Percentiles rank a stretch among this genome's conserved stretches.
These are phyloP conservation scores for Kwoniella sp. DNA, from an alignment of 768 basidiomycete genomes.

Conservation along the genomic window DNA sequence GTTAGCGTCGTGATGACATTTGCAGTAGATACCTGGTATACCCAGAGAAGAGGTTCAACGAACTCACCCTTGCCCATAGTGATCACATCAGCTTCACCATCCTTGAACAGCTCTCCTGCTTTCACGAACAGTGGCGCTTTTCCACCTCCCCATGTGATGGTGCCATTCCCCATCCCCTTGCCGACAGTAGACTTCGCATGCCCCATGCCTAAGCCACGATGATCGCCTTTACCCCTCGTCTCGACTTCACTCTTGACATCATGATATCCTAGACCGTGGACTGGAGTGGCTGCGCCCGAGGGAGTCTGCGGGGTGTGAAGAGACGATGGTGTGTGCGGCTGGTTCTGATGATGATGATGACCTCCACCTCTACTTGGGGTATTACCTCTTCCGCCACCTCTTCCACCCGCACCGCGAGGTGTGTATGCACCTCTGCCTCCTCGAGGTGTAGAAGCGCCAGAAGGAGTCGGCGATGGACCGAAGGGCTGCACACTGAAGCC, in stretches of 20 bases:
- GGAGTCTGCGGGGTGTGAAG: constrained; percentile 17
- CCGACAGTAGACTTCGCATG: constrained; percentile 21
- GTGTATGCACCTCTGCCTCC: constrained; percentile 16
- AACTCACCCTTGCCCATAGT: constrained; percentile 36
- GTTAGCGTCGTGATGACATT: too few species aligned
- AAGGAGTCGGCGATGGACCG: constrained; percentile 6
- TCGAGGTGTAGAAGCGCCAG: constrained; percentile 15
- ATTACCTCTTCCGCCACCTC: constrained; percentile 21
- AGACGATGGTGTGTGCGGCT: neutral
- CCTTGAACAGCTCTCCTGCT: constrained; percentile 54
- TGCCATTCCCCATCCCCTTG: constrained; percentile 29
- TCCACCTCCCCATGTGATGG: constrained; percentile 42
- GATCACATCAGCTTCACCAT: constrained; percentile 48
- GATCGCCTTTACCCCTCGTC: constrained; percentile 19
- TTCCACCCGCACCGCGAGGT: constrained; percentile 25
- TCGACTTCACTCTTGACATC: neutral
- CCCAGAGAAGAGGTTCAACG: too few species aligned
- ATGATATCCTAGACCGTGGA: constrained; percentile 40
- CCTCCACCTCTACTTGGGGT: constrained; percentile 5
- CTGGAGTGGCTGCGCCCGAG: constrained; percentile 41
- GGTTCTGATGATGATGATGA: neutral
- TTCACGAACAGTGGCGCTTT: constrained; percentile 51
- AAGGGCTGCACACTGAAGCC: constrained; percentile 41
- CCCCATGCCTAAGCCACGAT: constrained; percentile 20
- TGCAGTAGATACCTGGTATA: too few species aligned